These are phyloP conservation scores for Hanseniaspora meyeri DNA, from an alignment of 805 yeast genomes.

Conservation along the genomic window DNA sequence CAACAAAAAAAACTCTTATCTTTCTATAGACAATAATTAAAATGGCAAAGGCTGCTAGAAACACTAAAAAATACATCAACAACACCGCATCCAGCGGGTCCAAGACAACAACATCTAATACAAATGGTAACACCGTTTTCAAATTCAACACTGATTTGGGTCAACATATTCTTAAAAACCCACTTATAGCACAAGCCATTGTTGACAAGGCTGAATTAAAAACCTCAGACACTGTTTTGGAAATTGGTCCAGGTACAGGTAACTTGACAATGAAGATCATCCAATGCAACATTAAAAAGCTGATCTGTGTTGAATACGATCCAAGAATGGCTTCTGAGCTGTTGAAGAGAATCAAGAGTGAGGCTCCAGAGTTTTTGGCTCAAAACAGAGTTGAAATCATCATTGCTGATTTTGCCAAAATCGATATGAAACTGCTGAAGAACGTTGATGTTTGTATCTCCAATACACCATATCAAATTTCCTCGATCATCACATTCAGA, in stretches of 20 bases:
- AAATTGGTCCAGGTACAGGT: conserved; percentile 99
- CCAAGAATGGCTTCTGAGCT: conserved; percentile 99
- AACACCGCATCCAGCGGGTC: conserved; percentile 48
- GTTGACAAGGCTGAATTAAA: conserved; percentile 90
- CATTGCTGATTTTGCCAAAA: conserved; percentile 91
- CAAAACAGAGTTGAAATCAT: conserved; percentile 62
- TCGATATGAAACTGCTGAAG: conserved; percentile 54
- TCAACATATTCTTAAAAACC: conserved; percentile 92
- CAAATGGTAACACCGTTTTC: conserved; percentile 54
- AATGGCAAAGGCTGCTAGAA: conserved; percentile 56
- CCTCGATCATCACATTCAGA: conserved; percentile 91
- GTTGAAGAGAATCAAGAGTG: conserved; percentile 74
- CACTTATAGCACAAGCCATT: conserved; percentile 93
- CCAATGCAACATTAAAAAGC: conserved; percentile 74
- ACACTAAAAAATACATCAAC: conserved; percentile 42
- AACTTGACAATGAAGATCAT: conserved; percentile 84
- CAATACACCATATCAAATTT: conserved; percentile 94
- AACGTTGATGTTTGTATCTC: conserved; percentile 92
- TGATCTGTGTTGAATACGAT: conserved; percentile 95
- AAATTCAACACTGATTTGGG: conserved; percentile 95
- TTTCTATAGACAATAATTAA: not conserved
- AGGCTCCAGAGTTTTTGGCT: conserved; percentile 6
- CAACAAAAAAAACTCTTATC: not conserved
- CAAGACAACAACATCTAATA: conserved; percentile 40
- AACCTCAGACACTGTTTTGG: conserved; percentile 86